Conservation (phyloP, 352 stramenopile genomes). For the Pythium dissotocum region DNA sequence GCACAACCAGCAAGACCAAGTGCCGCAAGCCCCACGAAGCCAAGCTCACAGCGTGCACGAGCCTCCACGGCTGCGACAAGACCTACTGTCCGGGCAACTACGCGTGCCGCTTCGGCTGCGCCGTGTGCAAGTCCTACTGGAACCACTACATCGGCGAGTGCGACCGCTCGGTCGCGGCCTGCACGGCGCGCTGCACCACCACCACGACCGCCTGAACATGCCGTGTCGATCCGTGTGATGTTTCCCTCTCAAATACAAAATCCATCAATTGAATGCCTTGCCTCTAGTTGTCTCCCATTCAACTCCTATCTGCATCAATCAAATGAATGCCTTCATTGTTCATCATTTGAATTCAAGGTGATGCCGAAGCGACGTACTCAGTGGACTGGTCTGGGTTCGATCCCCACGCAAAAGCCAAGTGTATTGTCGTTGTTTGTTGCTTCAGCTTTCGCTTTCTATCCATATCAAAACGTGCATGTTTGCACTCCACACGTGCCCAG, state of each 20-base stretch:
- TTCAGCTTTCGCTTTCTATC: neutral
- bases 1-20: neutral
- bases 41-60: slow-evolving; percentile 8
- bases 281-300: too few species aligned
- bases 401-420: slow-evolving; percentile 1
- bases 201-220: neutral
- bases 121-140: slow-evolving; percentile 20
- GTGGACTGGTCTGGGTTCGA: neutral
- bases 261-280: too few species aligned
- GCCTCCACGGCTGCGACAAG: slow-evolving; percentile 3
- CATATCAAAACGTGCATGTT: neutral
- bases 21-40: slow-evolving; percentile 10
- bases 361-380: too few species aligned
- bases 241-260: slow-evolving; percentile 1
- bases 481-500: neutral
- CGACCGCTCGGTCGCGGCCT: slow-evolving; percentile 3
- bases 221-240: neutral
- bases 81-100: slow-evolving; percentile 13
- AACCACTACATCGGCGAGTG: slow-evolving; percentile 24
- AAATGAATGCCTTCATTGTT: too few species aligned
- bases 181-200: slow-evolving; percentile 5
- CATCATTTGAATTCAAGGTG: too few species aligned
- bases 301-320: too few species aligned
- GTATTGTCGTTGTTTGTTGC: neutral
- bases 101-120: slow-evolving; percentile 19